These are phyloP conservation scores for Yarrowia hollandica DNA, from an alignment of 805 yeast genomes.

Conservation along the genomic window DNA sequence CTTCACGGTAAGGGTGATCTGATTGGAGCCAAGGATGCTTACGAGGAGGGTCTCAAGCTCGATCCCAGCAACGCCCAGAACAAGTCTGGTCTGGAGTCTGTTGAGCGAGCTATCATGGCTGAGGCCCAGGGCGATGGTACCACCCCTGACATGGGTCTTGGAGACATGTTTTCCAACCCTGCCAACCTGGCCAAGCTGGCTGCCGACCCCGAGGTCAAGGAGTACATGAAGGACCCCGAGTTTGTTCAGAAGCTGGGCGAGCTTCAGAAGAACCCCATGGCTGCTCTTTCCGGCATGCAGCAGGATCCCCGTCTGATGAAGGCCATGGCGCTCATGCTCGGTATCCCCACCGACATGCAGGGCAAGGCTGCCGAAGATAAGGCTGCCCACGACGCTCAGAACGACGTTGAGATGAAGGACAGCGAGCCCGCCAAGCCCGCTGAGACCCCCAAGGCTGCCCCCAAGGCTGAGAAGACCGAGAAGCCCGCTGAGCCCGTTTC, in stretches of 20 bases:
- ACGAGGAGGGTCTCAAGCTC: constrained; percentile 74
- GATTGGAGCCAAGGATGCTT: constrained; percentile 70
- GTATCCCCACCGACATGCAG: constrained; percentile 56
- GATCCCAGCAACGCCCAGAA: constrained; percentile 87
- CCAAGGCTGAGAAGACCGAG: constrained; percentile 44
- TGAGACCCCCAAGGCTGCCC: constrained; percentile 37
- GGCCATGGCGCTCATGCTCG: constrained; percentile 80
- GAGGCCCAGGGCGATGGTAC: constrained; percentile 48
- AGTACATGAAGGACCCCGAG: constrained; percentile 81
- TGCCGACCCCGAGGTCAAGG: constrained; percentile 83
- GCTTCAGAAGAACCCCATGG: constrained; percentile 67
- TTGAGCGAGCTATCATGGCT: constrained; percentile 57
- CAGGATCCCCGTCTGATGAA: constrained; percentile 86
- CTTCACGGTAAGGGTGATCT: constrained; percentile 79
- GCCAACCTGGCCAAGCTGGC: constrained; percentile 70
- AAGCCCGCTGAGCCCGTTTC: constrained; percentile 43
- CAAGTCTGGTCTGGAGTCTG: constrained; percentile 71
- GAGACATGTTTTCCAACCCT: constrained; percentile 78
- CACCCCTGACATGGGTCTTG: constrained; percentile 72
- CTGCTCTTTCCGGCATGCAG: constrained; percentile 66
- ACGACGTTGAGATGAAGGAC: constrained; percentile 31
- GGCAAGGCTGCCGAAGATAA: constrained; percentile 34
- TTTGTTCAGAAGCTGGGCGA: constrained; percentile 65
- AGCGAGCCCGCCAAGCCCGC: constrained; percentile 34
- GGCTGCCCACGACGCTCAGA: constrained; percentile 30